Evolutionary conservation across 768 basidiomycete species (phyloP).

Genomic region (Candolleomyces eurysporus): DNA sequence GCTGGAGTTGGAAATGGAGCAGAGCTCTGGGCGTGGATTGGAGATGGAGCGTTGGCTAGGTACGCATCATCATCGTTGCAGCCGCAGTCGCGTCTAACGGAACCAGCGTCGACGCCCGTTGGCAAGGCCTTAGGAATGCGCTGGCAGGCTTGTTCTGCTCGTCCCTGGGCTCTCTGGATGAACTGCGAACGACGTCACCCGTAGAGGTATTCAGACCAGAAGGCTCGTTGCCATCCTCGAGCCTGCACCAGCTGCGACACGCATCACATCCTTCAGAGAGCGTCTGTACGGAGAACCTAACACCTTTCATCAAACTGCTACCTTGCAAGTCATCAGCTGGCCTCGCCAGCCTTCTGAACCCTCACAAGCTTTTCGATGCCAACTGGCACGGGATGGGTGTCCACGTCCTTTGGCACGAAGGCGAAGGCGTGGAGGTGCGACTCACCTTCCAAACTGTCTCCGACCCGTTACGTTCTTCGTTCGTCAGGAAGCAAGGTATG

Average conservation of each 20-base stretch:
- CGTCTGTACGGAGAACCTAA: conserved; percentile 97
- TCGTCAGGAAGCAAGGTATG: conserved; percentile 55
- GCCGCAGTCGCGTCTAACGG: conserved; percentile 1
- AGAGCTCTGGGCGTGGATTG: conserved; percentile 92
- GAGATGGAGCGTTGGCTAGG: conserved; percentile 54
- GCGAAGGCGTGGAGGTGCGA: conserved; percentile 58
- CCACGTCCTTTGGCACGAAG: conserved; percentile 64
- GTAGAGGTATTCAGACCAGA: conserved; percentile 57
- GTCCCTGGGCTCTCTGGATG: conserved; percentile 76
- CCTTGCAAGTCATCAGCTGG: conserved; percentile 92
- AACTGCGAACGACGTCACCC: conserved; percentile 73
- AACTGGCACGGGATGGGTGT: conserved; percentile 90
- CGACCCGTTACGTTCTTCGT: conserved; percentile 64
- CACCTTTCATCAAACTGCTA: conserved; percentile 91
- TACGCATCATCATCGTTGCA: conserved; percentile 23
- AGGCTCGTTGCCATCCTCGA: conserved; percentile 46
- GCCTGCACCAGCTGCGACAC: conserved; percentile 62
- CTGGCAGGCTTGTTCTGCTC: conserved; percentile 95
- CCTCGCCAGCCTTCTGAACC: conserved; percentile 77
- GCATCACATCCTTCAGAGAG: conserved; percentile 78
- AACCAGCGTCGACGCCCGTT: conserved; percentile 68
- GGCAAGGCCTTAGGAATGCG: conserved; percentile 85
- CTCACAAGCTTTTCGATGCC: conserved; percentile 83
- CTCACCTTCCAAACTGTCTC: conserved; percentile 75
- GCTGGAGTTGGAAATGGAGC: conserved; percentile 80